These are phyloP conservation scores for Coniochaeta hoffmannii DNA, from an alignment of 2,329 filamentous ascomycete species.

Conservation along the genomic window DNA sequence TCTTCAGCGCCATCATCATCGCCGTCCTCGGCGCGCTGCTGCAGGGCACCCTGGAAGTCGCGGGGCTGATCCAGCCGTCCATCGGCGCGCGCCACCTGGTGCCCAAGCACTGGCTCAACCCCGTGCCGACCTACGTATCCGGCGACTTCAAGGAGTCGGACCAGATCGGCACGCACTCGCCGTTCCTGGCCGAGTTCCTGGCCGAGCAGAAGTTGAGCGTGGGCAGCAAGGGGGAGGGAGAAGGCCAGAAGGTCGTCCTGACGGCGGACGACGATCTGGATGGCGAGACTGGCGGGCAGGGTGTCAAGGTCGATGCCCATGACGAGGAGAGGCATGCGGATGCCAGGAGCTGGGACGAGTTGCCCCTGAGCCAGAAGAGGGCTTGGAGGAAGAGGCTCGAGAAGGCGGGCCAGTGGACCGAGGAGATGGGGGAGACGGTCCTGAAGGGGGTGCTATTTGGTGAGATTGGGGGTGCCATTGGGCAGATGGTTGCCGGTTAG, in stretches of 20 bases:
- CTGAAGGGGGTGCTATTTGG: constrained; percentile 73
- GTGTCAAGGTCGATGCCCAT: constrained; percentile 33
- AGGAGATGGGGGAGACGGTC: constrained; percentile 68
- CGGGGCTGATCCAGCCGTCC: constrained; percentile 47
- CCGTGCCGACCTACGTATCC: constrained; percentile 6
- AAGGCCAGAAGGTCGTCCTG: constrained; percentile 13
- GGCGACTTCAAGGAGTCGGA: constrained; percentile 2
- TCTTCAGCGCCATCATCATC: constrained; percentile 48
- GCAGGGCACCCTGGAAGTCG: constrained; percentile 57
- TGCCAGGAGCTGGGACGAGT: constrained; percentile 63
- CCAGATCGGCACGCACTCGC: not conserved
- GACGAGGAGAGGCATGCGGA: constrained; percentile 38
- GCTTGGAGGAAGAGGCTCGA: constrained; percentile 63
- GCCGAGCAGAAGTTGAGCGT: constrained; percentile 2
- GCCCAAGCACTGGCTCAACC: constrained; percentile 30
- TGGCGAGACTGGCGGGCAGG: constrained; percentile 6
- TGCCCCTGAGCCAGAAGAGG: constrained; percentile 53
- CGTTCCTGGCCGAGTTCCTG: constrained; percentile 8
- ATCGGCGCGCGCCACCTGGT: constrained; percentile 49
- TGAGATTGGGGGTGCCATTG: constrained; percentile 58
- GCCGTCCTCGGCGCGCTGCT: constrained; percentile 55
- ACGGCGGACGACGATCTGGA: constrained; percentile 14
- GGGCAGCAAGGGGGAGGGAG: not conserved
- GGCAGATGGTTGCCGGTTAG: constrained; percentile 34
- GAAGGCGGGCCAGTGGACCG: constrained; percentile 71